Percentiles rank a stretch among this genome's conserved stretches.
phyloP scores from a whole-genome alignment of 2,329 filamentous ascomycete species.

The Cladosporium halotolerans region DNA sequence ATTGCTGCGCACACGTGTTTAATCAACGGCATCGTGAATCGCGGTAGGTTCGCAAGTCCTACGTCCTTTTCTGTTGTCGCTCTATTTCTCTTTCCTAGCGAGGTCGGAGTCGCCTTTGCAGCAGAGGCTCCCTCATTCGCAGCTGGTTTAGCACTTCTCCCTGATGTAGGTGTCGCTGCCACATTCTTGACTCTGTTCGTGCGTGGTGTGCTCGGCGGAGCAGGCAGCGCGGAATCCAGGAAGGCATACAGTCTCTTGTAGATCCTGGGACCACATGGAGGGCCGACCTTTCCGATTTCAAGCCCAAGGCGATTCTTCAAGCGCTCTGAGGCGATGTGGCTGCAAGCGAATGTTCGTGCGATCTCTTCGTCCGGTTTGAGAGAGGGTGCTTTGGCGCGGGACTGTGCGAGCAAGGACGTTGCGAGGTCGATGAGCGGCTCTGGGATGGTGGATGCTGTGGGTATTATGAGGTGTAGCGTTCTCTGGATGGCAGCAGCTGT shows the following conservation, averaged over 20 bases:
- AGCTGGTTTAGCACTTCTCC: neutral
- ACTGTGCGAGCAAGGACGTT: slow-evolving; percentile 70
- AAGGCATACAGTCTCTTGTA: slow-evolving; percentile 82
- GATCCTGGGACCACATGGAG: slow-evolving; percentile 69
- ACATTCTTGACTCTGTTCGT: slow-evolving; percentile 12
- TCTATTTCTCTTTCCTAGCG: slow-evolving; percentile 5
- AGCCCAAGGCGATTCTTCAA: slow-evolving; percentile 71
- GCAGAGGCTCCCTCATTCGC: neutral
- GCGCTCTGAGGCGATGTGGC: slow-evolving; percentile 84
- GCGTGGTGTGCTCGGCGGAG: slow-evolving; percentile 33
- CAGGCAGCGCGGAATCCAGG: slow-evolving; percentile 62
- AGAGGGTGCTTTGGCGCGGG: slow-evolving; percentile 66
- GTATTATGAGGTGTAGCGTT: slow-evolving; percentile 65
- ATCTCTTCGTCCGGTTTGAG: slow-evolving; percentile 84
- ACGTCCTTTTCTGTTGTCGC: neutral
- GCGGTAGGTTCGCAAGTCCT: neutral
- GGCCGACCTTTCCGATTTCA: slow-evolving; percentile 66
- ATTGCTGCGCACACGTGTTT: slow-evolving; percentile 60
- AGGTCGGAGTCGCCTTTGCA: neutral
- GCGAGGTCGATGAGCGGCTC: slow-evolving; percentile 65
- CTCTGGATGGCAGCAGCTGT: slow-evolving; percentile 62
- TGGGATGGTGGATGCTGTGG: slow-evolving; percentile 64
- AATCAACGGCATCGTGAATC: slow-evolving; percentile 33
- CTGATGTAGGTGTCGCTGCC: neutral
- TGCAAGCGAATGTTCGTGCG: slow-evolving; percentile 75